Percentiles rank a stretch among this genome's conserved stretches.
These are phyloP conservation scores for Blastomyces percursus DNA, from an alignment of 2,329 filamentous ascomycete species.

Conservation along the genomic window DNA sequence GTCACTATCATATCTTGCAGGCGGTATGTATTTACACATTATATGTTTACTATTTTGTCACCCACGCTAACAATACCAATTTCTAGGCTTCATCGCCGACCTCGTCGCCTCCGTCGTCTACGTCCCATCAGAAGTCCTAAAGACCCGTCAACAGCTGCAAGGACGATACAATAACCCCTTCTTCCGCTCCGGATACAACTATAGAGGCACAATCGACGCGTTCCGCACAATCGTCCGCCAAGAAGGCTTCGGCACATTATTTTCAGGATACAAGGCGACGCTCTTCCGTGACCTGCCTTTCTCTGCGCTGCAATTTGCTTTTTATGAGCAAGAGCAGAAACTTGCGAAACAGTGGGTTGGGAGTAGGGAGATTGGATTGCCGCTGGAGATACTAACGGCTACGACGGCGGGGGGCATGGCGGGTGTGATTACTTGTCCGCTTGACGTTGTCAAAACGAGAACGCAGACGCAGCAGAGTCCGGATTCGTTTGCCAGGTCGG, in stretches of 20 bases:
- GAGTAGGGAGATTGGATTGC: slow-evolving; percentile 71
- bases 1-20: slow-evolving; percentile 72
- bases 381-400: slow-evolving; percentile 78
- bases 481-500: slow-evolving; percentile 16
- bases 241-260: slow-evolving; percentile 77
- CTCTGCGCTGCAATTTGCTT: slow-evolving; percentile 92
- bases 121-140: slow-evolving; percentile 93
- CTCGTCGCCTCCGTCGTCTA: slow-evolving; percentile 86
- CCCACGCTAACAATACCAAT: background rate
- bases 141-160: slow-evolving; percentile 91
- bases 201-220: slow-evolving; percentile 73
- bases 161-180: slow-evolving; percentile 90
- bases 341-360: slow-evolving; percentile 70
- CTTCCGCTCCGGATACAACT: slow-evolving; percentile 94
- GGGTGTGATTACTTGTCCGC: slow-evolving; percentile 84
- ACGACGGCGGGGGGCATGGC: slow-evolving; percentile 84
- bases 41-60: background rate
- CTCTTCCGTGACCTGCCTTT: slow-evolving; percentile 91
- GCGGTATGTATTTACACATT: slow-evolving; percentile 47
- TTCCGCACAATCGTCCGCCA: slow-evolving; percentile 69
- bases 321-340: slow-evolving; percentile 87
- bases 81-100: slow-evolving; percentile 76
- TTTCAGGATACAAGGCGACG: slow-evolving; percentile 95
- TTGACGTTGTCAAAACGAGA: slow-evolving; percentile 95
- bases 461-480: slow-evolving; percentile 82